These are phyloP conservation scores for Zygosaccharomyces rouxii DNA, from an alignment of 805 yeast species.

Conservation along the genomic window DNA sequence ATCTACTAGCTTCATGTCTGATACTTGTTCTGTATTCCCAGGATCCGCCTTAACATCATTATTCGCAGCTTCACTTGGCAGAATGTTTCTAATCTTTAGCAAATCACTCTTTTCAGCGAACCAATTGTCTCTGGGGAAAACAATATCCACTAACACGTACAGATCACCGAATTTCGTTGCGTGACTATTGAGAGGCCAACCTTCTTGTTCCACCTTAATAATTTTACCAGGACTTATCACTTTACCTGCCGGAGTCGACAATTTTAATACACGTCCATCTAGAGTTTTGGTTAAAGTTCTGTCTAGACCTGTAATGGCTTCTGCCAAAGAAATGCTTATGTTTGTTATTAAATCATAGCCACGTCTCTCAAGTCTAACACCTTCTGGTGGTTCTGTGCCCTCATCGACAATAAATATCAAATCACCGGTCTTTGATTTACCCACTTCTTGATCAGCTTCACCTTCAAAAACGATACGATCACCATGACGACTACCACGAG, in stretches of 20 bases:
- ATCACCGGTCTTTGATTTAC: conserved; percentile 66
- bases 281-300: conserved; percentile 62
- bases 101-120: conserved; percentile 67
- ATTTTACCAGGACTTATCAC: conserved; percentile 75
- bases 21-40: conserved; percentile 31
- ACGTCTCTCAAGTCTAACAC: conserved; percentile 46
- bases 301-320: conserved; percentile 80
- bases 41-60: conserved; percentile 18
- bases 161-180: conserved; percentile 55
- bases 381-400: conserved; percentile 37
- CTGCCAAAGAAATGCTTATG: conserved; percentile 61
- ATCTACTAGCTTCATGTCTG: conserved; percentile 24
- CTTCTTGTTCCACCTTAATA: conserved; percentile 63
- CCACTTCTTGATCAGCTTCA: conserved; percentile 76
- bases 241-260: conserved; percentile 69
- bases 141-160: conserved; percentile 64
- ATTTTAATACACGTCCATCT: conserved; percentile 68
- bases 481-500: conserved; percentile 61
- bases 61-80: conserved; percentile 39
- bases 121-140: conserved; percentile 86
- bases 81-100: conserved; percentile 46
- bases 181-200: conserved; percentile 65
- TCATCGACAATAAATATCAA: conserved; percentile 59
- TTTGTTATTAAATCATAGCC: conserved; percentile 62
- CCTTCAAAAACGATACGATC: conserved; percentile 59